Evolutionary conservation across 169 alveolate species (phyloP).

Genomic region (Eimeria maxima): DNA sequence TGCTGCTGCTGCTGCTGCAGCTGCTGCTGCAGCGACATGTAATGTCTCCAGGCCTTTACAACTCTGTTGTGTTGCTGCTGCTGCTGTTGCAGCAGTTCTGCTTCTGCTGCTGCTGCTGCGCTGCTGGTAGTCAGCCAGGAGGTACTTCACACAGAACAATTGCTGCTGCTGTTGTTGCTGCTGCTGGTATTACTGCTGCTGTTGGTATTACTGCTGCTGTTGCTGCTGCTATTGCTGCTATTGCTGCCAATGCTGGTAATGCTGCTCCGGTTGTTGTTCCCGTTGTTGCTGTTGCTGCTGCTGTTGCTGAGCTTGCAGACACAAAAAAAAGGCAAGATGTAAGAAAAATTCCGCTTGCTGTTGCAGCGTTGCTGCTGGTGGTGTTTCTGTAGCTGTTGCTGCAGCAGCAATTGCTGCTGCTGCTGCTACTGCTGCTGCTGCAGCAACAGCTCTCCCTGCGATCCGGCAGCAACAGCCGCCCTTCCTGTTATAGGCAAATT

Average conservation of each 20-base stretch:
- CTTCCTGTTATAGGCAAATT: neutral
- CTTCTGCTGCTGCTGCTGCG: constrained; percentile 1
- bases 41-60: too few relatives aligned
- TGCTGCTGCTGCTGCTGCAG: constrained; percentile 17
- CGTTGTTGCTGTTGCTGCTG: too few relatives aligned
- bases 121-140: neutral
- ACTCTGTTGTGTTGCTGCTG: neutral
- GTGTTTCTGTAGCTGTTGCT: neutral
- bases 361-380: constrained; percentile 3
- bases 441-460: constrained; percentile 7
- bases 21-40: constrained; percentile 25
- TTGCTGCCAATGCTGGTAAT: too few relatives aligned
- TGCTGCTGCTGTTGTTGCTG: neutral
- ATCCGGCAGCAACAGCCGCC: constrained; percentile 12
- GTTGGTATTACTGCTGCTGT: neutral
- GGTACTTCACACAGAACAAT: neutral
- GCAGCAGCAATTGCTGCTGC: neutral
- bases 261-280: too few relatives aligned
- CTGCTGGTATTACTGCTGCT: constrained; percentile 10
- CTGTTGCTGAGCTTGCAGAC: too few relatives aligned
- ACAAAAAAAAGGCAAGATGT: too few relatives aligned
- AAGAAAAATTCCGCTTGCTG: neutral
- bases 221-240: neutral
- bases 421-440: neutral
- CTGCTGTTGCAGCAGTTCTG: neutral